Evolutionary conservation across 345 rosid genomes (phyloP), one percentile per base, ranked within the genome.

Genomic region (Lepidium africanum): DNA sequence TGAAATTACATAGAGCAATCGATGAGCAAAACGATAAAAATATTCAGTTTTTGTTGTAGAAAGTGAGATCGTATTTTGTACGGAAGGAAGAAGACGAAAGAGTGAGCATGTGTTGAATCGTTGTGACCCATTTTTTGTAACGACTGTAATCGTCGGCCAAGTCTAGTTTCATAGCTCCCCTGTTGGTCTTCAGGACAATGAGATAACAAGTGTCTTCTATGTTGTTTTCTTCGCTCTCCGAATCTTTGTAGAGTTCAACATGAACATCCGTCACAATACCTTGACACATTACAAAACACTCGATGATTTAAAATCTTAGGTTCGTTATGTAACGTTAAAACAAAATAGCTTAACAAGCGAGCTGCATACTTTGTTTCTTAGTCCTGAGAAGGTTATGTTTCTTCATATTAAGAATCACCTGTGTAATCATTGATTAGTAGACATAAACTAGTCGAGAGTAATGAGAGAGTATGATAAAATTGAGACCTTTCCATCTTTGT

Each of bases 111-210:
- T 80, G 90, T 61, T 80, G 80, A 69, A 89, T 82, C 36, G 97
- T 74, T 2, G 81, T 61, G 10, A 91, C 86, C 99, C 97, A 90
- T 33, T 66, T 82, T 78, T 79, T 86, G 79, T 87, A 93, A 10
- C 69, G 82, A 82, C 62, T 69, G 71, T 79, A 78, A 77, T 94
- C 91, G 48, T 86, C 95, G 1, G 74, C 87, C 92, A 90, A 84
- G 87, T 94, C 97, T 23, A 94, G 76, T 70, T 94, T 94, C 10
- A 85, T 77, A 14, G 76, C 73, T 57, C 96, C 98, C 30, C 55
- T 56, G 73, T 76, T 83, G 10, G 94, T 93, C 10, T 75, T 81
- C 57, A 93, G 33, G 49, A 82, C 95, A 5, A 88, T 78, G 9
- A 88, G 79, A 74, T 94, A 84, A 67, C 97, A 84, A 48, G 96